These are phyloP conservation scores for Candida labiduridarum DNA, from an alignment of 1,139 yeast genomes.

Conservation along the genomic window DNA sequence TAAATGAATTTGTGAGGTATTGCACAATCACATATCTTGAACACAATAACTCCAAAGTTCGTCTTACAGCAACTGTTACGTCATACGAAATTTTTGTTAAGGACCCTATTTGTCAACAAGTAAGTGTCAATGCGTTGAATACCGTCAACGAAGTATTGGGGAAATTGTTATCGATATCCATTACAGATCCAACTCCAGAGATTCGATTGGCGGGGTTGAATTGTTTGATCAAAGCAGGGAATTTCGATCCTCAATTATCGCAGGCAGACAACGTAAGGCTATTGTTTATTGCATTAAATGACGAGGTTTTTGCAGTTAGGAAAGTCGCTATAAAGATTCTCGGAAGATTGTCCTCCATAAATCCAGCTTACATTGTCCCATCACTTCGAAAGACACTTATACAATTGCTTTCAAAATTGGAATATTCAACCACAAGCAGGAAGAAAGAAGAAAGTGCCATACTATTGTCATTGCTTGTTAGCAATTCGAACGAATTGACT, in stretches of 20 bases:
- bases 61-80: conserved; percentile 84
- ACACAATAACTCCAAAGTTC: conserved; percentile 74
- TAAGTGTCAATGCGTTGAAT: conserved; percentile 79
- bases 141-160: conserved; percentile 87
- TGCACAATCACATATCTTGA: conserved; percentile 83
- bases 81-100: conserved; percentile 77
- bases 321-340: conserved; percentile 77
- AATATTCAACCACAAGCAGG: conserved; percentile 73
- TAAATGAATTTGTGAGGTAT: conserved; percentile 84
- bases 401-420: conserved; percentile 81
- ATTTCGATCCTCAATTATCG: conserved; percentile 88
- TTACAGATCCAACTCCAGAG: conserved; percentile 88
- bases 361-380: conserved; percentile 96
- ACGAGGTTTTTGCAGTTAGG: conserved; percentile 83
- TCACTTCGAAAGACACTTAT: conserved; percentile 83
- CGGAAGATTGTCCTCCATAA: conserved; percentile 81
- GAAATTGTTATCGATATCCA: conserved; percentile 76
- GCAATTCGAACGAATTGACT: conserved; percentile 77
- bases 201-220: conserved; percentile 78
- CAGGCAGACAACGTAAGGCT: conserved; percentile 90
- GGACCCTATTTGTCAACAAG: conserved; percentile 84
- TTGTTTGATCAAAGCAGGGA: conserved; percentile 61
- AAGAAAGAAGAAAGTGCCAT: conserved; percentile 88
- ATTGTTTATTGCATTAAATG: conserved; percentile 86
- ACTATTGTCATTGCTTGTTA: conserved; percentile 70